Percentiles rank a stretch among this genome's conserved stretches.
phyloP scores from a whole-genome alignment of 192 early-diverging fungal species.

The Mortierella claussenii region DNA sequence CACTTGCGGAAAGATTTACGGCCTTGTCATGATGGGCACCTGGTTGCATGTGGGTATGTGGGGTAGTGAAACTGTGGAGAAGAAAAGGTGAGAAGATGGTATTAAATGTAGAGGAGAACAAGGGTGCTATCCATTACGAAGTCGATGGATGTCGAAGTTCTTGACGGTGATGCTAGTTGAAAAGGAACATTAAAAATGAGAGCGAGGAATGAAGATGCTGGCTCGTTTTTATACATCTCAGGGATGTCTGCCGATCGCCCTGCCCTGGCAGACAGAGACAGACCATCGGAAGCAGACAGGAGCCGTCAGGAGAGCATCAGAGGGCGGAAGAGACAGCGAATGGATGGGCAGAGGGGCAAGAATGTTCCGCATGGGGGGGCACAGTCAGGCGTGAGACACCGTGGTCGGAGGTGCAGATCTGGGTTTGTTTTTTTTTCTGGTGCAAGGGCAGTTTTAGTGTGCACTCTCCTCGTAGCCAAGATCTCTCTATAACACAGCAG shows the following conservation, averaged over 20 bases:
- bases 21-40: constrained; percentile 20
- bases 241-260: not conserved
- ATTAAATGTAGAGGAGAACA: not conserved
- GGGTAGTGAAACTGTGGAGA: not conserved
- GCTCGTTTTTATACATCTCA: constrained; percentile 1
- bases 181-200: not conserved
- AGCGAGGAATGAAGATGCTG: not conserved
- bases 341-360: too few species aligned
- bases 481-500: too few species aligned
- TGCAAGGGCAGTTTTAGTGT: too few species aligned
- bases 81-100: not conserved
- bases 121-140: constrained; percentile 27
- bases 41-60: constrained; percentile 37
- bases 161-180: not conserved
- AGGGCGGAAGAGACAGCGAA: too few species aligned
- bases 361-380: too few species aligned
- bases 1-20: constrained; percentile 50
- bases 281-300: too few species aligned
- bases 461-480: too few species aligned
- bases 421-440: not conserved
- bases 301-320: too few species aligned
- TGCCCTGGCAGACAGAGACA: not conserved
- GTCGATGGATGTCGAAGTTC: not conserved
- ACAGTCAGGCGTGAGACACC: too few species aligned
- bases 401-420: too few species aligned